Evolutionary conservation across 2,329 filamentous ascomycete genomes (phyloP), one percentile per base, ranked within the genome.

Genomic region (Ophiocordyceps polyrhachis-furcata): DNA sequence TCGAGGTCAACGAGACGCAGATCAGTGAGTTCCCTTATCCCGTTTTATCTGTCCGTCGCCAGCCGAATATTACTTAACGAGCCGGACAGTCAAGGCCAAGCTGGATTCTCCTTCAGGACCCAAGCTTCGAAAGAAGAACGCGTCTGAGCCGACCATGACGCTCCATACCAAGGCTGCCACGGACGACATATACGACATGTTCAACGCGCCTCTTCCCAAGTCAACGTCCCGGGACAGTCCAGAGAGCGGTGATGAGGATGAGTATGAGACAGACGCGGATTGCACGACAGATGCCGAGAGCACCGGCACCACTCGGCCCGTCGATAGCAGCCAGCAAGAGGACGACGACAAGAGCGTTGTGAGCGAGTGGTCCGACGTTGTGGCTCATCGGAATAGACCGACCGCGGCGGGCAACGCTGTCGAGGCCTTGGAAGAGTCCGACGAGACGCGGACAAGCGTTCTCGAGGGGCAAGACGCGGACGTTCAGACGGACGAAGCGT

Each of bases 131-230:
- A 84, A 84, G 60, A 91, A 83, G 59, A 79, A 79, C 52, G 51
- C 62, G 2, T 67, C 72, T 44, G 89, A 96, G 61, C 84, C 88
- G n/a, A 98, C 91, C 2, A 95, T 98, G 88, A 98, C 91, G 1
- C 76, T 98, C 51, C 87, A 96, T 57, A 98, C 91, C 13, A 84
- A 77, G 53, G 89, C 91, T 51, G 91, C 91, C 5, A 95, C 89
- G 49, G 88, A 96, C 53, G 91, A 98, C 53, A 95, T 98, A 44
- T 96, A 96, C 55, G 87, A 87, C 47, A 85, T 98, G 42, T 98
- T 96, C 64, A 96, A 91, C 55, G 83, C 91, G 47, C 89, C 91
- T 2, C 44, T 58, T 51, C 48, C 56, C 21, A 13, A 40, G 51
- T 15, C 56, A 44, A 46, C 46, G 42, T 42, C 49, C 2, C 45